Evolutionary conservation across 257 asterid genomes (phyloP).

Genomic region (Handroanthus guayacan): DNA sequence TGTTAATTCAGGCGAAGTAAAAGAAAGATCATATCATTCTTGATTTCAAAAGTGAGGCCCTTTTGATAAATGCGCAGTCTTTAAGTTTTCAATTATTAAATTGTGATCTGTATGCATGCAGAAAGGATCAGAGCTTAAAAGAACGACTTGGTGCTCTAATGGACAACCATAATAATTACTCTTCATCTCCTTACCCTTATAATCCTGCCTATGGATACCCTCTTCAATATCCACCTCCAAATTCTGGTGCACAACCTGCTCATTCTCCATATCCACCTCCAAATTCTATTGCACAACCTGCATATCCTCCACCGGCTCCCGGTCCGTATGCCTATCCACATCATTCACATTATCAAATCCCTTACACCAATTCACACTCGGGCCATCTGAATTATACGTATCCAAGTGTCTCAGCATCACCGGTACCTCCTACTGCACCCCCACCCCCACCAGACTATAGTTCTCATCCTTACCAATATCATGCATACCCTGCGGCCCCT

Average conservation of each 20-base stretch:
- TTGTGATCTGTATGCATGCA: slow-evolving; percentile 25
- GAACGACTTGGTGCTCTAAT: slow-evolving; percentile 41
- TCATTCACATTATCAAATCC: slow-evolving; percentile 63
- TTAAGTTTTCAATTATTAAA: slow-evolving; percentile 31
- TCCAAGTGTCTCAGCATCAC: slow-evolving; percentile 43
- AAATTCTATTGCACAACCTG: slow-evolving; percentile 37
- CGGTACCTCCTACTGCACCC: slow-evolving; percentile 47
- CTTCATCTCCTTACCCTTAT: slow-evolving; percentile 66
- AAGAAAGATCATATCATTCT: slow-evolving; percentile 1
- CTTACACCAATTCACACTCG: slow-evolving; percentile 52
- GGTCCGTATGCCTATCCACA: slow-evolving; percentile 55
- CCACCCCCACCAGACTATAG: slow-evolving; percentile 49
- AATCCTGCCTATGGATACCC: slow-evolving; percentile 59
- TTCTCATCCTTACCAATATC: slow-evolving; percentile 56
- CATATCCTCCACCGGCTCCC: slow-evolving; percentile 46
- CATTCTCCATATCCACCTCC: slow-evolving; percentile 63
- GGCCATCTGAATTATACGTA: slow-evolving; percentile 51
- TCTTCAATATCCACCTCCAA: slow-evolving; percentile 47
- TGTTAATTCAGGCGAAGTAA: slow-evolving; percentile 21
- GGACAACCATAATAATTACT: slow-evolving; percentile 66
- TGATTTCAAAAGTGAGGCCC: slow-evolving; percentile 29
- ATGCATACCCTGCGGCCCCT: slow-evolving; percentile 53
- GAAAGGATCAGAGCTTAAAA: slow-evolving; percentile 22
- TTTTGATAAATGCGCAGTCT: slow-evolving; percentile 34
- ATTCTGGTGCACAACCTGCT: slow-evolving; percentile 39